Percentiles rank a stretch among this genome's conserved stretches.
These are phyloP conservation scores for Polytrichum formosum DNA, from an alignment of 225 moss, liverwort and hornwort species.

Conservation along the genomic window DNA sequence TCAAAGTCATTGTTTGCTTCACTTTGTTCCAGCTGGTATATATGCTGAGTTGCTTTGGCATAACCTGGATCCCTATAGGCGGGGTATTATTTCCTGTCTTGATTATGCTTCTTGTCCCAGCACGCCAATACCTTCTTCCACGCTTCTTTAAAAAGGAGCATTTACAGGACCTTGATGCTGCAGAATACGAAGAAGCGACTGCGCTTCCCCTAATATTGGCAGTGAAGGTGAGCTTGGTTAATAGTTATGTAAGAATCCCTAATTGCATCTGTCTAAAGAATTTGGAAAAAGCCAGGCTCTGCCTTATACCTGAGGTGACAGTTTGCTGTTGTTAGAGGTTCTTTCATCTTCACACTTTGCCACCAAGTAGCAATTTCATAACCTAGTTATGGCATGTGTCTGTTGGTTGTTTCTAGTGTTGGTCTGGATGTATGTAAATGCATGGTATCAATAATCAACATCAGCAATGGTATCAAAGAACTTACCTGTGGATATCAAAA, in stretches of 20 bases:
- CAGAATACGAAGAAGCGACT: conserved; percentile 50
- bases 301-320: neutral
- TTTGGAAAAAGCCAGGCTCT: neutral
- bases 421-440: too few species aligned
- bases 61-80: conserved; percentile 66
- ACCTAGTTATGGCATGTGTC: neutral
- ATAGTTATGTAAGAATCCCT: neutral
- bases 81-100: conserved; percentile 73
- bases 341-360: neutral
- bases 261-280: neutral
- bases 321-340: neutral
- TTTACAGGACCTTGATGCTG: conserved; percentile 64
- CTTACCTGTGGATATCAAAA: too few species aligned
- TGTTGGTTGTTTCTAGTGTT: neutral
- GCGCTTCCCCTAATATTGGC: conserved; percentile 27
- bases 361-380: neutral
- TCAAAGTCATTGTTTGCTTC: conserved; percentile 56
- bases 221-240: conserved; percentile 21
- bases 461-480: too few species aligned
- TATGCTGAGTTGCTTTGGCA: conserved; percentile 63
- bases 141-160: conserved; percentile 36
- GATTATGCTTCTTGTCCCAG: conserved; percentile 69
- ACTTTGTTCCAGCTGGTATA: conserved; percentile 67
- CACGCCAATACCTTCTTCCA: conserved; percentile 64
- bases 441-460: too few species aligned